These are phyloP conservation scores for Carallia pectinifolia DNA, from an alignment of 345 rosid species.

Conservation along the genomic window DNA sequence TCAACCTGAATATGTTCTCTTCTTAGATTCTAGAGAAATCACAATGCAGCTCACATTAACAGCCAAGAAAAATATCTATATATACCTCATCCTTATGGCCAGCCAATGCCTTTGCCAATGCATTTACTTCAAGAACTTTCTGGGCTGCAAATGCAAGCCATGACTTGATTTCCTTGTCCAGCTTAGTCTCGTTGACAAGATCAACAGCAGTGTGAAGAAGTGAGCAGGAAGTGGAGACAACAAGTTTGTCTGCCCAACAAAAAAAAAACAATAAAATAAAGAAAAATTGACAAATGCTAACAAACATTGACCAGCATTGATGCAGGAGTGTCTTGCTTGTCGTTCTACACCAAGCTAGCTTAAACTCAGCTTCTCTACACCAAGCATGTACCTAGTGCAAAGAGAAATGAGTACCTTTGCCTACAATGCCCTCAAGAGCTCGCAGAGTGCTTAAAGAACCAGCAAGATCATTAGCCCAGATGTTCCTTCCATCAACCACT, in stretches of 20 bases:
- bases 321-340: too few relatives aligned
- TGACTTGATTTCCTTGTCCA: constrained; percentile 82
- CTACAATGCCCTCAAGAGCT: constrained; percentile 71
- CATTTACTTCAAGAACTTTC: constrained; percentile 90
- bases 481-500: constrained; percentile 95
- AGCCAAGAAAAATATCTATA: not conserved
- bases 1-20: not conserved
- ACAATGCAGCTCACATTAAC: not conserved
- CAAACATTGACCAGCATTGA: not conserved
- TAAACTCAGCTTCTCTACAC: too few relatives aligned
- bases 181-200: constrained; percentile 80
- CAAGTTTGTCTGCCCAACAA: constrained; percentile 68
- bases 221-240: constrained; percentile 94
- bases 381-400: constrained; percentile 4
- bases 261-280: not conserved
- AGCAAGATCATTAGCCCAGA: constrained; percentile 98
- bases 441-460: constrained; percentile 59
- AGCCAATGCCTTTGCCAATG: constrained; percentile 85
- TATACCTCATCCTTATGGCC: constrained; percentile 84
- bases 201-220: constrained; percentile 98
- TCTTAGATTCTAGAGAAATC: not conserved
- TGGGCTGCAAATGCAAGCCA: constrained; percentile 99
- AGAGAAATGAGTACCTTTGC: constrained; percentile 61
- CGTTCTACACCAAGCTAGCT: too few relatives aligned
- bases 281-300: not conserved